Base-by-base conservation (phyloP, 148 eudicot genomes). In the Talinum fruticosum region DNA sequence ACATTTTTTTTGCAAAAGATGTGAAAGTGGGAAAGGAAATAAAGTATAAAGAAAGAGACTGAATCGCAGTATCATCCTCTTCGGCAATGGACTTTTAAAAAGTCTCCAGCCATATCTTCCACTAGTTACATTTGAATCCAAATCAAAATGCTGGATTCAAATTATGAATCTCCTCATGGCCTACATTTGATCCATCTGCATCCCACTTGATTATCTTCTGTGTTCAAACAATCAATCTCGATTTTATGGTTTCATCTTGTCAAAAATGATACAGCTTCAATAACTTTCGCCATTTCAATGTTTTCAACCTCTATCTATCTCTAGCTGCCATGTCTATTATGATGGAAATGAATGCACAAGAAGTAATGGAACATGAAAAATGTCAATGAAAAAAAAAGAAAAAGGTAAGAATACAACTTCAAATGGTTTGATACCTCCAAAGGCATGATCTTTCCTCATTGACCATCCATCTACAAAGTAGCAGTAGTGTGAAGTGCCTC, bases 321-420 rank as follows among this genome's bases (percentile, higher is more conserved):
- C 80, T 71, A 65, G 83, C 76, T 81, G 71, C 79, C 83, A 69
- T 79, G 79, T 71, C 84, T 79, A 67, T 75, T 79, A 79, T 79
- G 84, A 79, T 69, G 83, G 83, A 85, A 82, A 75, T 72, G 54
- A 77, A 85, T 79, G 72, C 82, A 73, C 77, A 79, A 85, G 76
- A 59, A 24, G 69, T 38, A 78, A 78, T 33, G 69, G 61, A 79
- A 78, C 77, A 44, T 66, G 57, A 61, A 72, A 66, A 61, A 72
- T 26, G 61, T 49, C 16, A 7, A 10, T 6, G 76, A 57, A 66
- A 65, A 78, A 75, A 79, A 28, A 73, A 73, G 65, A 76, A 76
- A 82, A 28, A 73, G 74, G 77, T 71, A 82, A 78, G 76, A 76
- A 76, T 62, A 82, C 75, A 80, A 76, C 85, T 49, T 45, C 57